Conservation (phyloP, 139 green algal genomes). For the Asterochloris sp. region DNA sequence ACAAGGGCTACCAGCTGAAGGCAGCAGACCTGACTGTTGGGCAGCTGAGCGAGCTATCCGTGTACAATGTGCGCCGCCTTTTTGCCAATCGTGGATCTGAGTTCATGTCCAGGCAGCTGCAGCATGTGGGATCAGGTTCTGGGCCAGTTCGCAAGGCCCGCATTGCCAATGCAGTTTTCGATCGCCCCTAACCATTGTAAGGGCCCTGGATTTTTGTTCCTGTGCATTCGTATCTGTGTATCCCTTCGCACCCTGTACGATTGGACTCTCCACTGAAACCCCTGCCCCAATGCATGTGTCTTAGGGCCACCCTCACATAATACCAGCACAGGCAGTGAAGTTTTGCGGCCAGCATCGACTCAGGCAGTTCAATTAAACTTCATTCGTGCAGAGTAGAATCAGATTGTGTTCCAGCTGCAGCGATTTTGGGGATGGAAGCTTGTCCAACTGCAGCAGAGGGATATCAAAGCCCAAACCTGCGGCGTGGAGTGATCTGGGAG, state of each 20-base stretch:
- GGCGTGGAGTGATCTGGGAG: slow-evolving; percentile 10
- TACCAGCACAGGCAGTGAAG: too few relatives aligned
- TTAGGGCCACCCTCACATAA: too few relatives aligned
- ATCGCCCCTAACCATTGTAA: background rate
- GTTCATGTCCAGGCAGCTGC: slow-evolving; percentile 55
- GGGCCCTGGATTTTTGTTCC: too few relatives aligned
- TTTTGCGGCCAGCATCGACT: too few relatives aligned
- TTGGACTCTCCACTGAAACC: too few relatives aligned
- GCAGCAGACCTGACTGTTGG: slow-evolving; percentile 76
- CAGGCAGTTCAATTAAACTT: too few relatives aligned
- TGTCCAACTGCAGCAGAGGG: background rate
- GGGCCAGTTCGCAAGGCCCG: background rate
- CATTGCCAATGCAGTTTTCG: slow-evolving; percentile 17
- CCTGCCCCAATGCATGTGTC: too few relatives aligned
- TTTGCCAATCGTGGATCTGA: slow-evolving; percentile 52
- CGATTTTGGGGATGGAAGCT: too few relatives aligned
- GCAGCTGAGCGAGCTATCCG: slow-evolving; percentile 65
- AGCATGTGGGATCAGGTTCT: background rate
- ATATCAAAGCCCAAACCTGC: slow-evolving; percentile 19
- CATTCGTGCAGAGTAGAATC: too few relatives aligned
- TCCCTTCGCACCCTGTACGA: too few relatives aligned
- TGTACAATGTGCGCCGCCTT: slow-evolving; percentile 82
- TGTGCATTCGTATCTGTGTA: too few relatives aligned
- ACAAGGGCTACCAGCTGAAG: slow-evolving; percentile 58
- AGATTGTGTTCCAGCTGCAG: too few relatives aligned